Evolutionary conservation across 2,329 filamentous ascomycete genomes (phyloP).

Genomic region (Cercospora janseana): DNA sequence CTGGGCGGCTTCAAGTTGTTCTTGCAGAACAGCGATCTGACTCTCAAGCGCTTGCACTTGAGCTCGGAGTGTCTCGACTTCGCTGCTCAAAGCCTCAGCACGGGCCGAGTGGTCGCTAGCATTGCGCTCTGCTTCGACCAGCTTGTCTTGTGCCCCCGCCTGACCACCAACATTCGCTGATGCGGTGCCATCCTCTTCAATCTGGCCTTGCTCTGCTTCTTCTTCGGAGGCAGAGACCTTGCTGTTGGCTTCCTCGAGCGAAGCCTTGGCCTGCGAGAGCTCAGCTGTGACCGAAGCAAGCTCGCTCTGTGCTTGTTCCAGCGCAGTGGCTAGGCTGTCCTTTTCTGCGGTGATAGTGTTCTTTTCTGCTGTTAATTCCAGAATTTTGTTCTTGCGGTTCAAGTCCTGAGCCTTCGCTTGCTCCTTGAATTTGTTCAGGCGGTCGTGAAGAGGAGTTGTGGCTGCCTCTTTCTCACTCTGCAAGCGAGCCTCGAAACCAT

Average conservation of each 20-base stretch:
- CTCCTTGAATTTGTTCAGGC: conserved; percentile 52
- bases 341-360: conserved; percentile 59
- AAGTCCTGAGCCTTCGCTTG: conserved; percentile 48
- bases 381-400: conserved; percentile 50
- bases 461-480: conserved; percentile 35
- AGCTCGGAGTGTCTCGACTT: conserved; percentile 55
- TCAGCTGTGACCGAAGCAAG: conserved; percentile 23
- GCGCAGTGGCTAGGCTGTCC: conserved; percentile 41
- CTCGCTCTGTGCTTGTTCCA: conserved; percentile 29
- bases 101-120: conserved; percentile 42
- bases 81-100: conserved; percentile 37
- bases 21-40: conserved; percentile 49
- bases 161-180: conserved; percentile 35
- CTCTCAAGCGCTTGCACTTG: conserved; percentile 64
- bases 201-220: conserved; percentile 49
- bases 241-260: conserved; percentile 62
- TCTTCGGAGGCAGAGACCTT: conserved; percentile 36
- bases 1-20: conserved; percentile 41
- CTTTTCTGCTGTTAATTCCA: conserved; percentile 43
- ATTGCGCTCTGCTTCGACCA: conserved; percentile 43
- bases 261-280: conserved; percentile 50
- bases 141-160: conserved; percentile 38
- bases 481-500: conserved; percentile 47
- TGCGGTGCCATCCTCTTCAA: conserved; percentile 38
- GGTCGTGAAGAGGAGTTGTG: conserved; percentile 19